These are phyloP conservation scores for Ceratocystis cacaofunesta DNA, from an alignment of 2,329 filamentous ascomycete genomes.

Conservation along the genomic window DNA sequence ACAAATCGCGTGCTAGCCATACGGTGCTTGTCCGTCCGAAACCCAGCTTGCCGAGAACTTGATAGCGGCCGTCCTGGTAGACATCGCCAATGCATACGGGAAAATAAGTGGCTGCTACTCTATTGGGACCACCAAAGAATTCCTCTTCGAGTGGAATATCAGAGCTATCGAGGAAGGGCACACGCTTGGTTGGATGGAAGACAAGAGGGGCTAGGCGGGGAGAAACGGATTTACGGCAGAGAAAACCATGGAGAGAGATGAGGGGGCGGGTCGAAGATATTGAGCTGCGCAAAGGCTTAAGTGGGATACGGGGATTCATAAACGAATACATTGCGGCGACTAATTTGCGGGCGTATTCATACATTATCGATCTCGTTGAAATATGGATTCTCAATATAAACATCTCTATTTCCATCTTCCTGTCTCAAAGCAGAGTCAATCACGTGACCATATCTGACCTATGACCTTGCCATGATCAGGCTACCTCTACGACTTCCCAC, in stretches of 20 bases:
- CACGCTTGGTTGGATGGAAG: conserved; percentile 6
- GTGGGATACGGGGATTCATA: no score
- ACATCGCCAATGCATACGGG: conserved; percentile 1
- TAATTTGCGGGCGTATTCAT: no score
- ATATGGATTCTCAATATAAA: no score
- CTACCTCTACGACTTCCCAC: conserved; percentile 10
- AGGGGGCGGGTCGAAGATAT: no score
- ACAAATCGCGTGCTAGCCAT: neutral
- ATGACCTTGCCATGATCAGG: neutral
- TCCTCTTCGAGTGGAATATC: neutral
- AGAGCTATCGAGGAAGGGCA: neutral
- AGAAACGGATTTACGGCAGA: no score
- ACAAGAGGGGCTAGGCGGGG: neutral
- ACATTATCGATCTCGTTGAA: no score
- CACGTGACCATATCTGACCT: neutral
- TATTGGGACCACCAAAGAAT: neutral
- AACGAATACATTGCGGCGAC: no score
- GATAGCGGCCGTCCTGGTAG: neutral
- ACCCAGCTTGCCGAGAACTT: conserved; percentile 3
- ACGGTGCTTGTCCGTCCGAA: conserved; percentile 8
- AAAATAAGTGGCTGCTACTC: conserved; percentile 2
- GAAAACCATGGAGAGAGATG: no score
- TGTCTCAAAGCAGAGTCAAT: neutral
- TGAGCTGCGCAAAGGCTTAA: no score
- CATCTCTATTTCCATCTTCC: no score